Conservation (phyloP, 2,329 filamentous ascomycete species). For the Colletotrichum tropicicola region DNA sequence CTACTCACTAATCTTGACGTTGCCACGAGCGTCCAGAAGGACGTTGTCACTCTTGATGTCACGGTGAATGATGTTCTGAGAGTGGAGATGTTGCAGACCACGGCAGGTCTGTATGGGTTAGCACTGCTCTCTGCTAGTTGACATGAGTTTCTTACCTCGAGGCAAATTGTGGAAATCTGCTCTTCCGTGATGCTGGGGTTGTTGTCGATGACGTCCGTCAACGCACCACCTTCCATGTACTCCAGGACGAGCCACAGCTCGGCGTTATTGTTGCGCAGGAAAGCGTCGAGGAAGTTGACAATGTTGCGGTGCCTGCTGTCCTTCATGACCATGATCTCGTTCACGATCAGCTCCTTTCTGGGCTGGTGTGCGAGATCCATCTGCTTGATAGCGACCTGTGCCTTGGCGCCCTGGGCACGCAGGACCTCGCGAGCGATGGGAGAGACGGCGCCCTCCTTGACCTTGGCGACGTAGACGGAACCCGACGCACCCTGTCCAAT, state of each 20-base stretch:
- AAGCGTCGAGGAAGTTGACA: slow-evolving; percentile 98
- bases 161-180: slow-evolving; percentile 96
- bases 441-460: slow-evolving; percentile 90
- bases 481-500: slow-evolving; percentile 98
- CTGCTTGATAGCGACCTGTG: slow-evolving; percentile 98
- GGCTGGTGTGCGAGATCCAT: slow-evolving; percentile 99
- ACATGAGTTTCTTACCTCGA: slow-evolving; percentile 74
- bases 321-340: slow-evolving; percentile 99
- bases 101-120: slow-evolving; percentile 80
- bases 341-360: slow-evolving; percentile 97
- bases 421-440: slow-evolving; percentile 80
- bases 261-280: slow-evolving; percentile 91
- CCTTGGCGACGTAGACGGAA: slow-evolving; percentile 96
- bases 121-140: not conserved
- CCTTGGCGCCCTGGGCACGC: slow-evolving; percentile 79
- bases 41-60: slow-evolving; percentile 99
- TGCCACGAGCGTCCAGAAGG: slow-evolving; percentile 89
- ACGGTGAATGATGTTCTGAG: slow-evolving; percentile 96
- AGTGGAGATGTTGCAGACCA: slow-evolving; percentile 92
- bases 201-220: slow-evolving; percentile 99
- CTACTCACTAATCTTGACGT: slow-evolving; percentile 94
- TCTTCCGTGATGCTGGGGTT: slow-evolving; percentile 94
- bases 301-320: slow-evolving; percentile 98
- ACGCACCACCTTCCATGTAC: slow-evolving; percentile 97
- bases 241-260: slow-evolving; percentile 99